Percentiles rank a stretch among this genome's conserved stretches.
Evolutionary conservation across 2,329 filamentous ascomycete species (phyloP).

Genomic region (Chrysoporthe puriensis): DNA sequence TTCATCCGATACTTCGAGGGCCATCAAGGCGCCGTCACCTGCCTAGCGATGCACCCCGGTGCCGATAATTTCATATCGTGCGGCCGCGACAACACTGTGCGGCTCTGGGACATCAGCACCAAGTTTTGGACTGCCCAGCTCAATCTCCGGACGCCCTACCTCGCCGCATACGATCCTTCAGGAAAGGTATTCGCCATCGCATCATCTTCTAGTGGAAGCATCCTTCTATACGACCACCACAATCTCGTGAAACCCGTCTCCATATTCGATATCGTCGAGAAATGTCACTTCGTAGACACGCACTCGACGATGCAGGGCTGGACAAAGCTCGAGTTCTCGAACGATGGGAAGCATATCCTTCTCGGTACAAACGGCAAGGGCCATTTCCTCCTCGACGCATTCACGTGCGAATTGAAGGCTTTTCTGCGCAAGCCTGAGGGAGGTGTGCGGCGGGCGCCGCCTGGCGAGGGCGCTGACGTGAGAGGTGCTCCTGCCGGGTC

Average conservation of each 20-base stretch:
- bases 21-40: slow-evolving; percentile 83
- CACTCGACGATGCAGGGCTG: slow-evolving; percentile 71
- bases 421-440: slow-evolving; percentile 66
- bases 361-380: slow-evolving; percentile 82
- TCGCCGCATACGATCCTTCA: slow-evolving; percentile 89
- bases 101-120: slow-evolving; percentile 85
- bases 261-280: slow-evolving; percentile 76
- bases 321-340: slow-evolving; percentile 94
- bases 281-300: slow-evolving; percentile 51
- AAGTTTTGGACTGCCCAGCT: slow-evolving; percentile 80
- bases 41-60: slow-evolving; percentile 80
- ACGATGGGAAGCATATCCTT: slow-evolving; percentile 87
- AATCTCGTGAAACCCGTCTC: slow-evolving; percentile 94
- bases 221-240: slow-evolving; percentile 90
- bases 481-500: slow-evolving; percentile 37
- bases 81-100: slow-evolving; percentile 86
- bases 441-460: slow-evolving; percentile 55
- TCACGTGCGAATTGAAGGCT: slow-evolving; percentile 78
- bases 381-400: slow-evolving; percentile 93
- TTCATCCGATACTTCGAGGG: slow-evolving; percentile 97
- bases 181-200: slow-evolving; percentile 90
- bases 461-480: slow-evolving; percentile 51
- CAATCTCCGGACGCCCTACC: slow-evolving; percentile 77
- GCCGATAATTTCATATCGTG: slow-evolving; percentile 92
- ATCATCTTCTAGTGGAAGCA: slow-evolving; percentile 74